Base-by-base conservation (phyloP, 1,139 yeast species). In the Pneumocystis jirovecii region DNA sequence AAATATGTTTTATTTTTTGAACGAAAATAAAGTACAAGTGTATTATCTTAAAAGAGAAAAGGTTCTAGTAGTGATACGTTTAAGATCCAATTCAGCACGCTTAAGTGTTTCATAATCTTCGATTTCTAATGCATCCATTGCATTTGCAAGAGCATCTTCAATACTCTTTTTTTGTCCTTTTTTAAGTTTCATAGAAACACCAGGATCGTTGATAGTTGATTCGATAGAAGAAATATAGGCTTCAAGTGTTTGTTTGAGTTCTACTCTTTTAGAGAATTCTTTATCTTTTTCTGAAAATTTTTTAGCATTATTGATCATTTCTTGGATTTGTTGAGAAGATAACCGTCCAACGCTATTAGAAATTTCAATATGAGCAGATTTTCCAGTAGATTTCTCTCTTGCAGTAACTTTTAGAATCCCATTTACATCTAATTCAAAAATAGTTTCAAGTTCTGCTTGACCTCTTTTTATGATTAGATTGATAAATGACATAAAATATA, bases 381-480 rank as follows among this genome's bases (percentile, higher is more conserved):
- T 90, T 81, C 98, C 98, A 74, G 98, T 93, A 72, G 97, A 89
- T 84, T 93, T 93, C 85, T 93, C 98, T 77, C 90, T 88, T 75
- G 98, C 98, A 76, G 98, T 91, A 77, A 93, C 98, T 91, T 93
- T 93, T 81, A 93, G 87, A 87, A 93, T 93, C 85, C 98, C 98
- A 82, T 93, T 93, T 77, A 97, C 97, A 81, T 93, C 98, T 79
- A 93, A 96, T 85, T 93, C 98, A 80, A 93, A 93, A 82, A 91
- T 93, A 76, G 97, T 95, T 85, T 93, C 98, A 80, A 93, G 87
- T 77, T 89, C 97, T 83, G 97, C 97, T 82, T 91, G 97, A 82
- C 97, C 97, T 85, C 98, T 97, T 83, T 93, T 93, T 77, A 97
- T 97, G 81, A 93, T 97, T 79, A 93, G 96, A 85, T 93, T 97